phyloP scores from a whole-genome alignment of 768 basidiomycete species.

The Mycena amicta region DNA sequence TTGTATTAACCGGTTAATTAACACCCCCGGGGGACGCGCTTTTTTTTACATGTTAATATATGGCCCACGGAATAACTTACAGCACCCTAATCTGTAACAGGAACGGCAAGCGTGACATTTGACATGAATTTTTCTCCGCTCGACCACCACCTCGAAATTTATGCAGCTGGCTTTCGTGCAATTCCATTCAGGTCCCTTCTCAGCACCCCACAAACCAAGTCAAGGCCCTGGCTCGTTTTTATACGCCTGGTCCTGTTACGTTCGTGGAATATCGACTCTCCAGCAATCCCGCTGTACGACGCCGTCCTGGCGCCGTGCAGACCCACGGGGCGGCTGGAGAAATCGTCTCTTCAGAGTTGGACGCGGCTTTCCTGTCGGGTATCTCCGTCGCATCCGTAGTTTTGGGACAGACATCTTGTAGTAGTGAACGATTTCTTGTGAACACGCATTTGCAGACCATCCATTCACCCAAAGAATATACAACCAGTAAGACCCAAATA shows the following conservation, averaged over 20 bases:
- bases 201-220: slow-evolving; percentile 21
- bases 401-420: slow-evolving; percentile 18
- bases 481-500: no score
- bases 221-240: slow-evolving; percentile 19
- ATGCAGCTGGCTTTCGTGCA: not conserved
- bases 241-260: slow-evolving; percentile 24
- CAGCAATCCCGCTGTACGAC: slow-evolving; percentile 14
- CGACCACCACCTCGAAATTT: not conserved
- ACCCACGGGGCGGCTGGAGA: slow-evolving; percentile 12
- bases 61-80: no score
- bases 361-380: slow-evolving; percentile 3
- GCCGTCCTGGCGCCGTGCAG: slow-evolving; percentile 21
- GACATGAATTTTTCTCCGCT: not conserved
- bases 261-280: slow-evolving; percentile 22
- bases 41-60: no score
- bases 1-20: no score
- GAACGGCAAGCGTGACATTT: not conserved
- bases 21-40: no score
- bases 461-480: no score
- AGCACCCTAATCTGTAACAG: no score
- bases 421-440: no score
- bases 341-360: slow-evolving; percentile 19
- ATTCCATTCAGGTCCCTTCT: not conserved
- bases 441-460: no score
- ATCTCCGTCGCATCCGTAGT: slow-evolving; percentile 15